Evolutionary conservation across 2,329 filamentous ascomycete genomes (phyloP).

Genomic region (Sporothrix pallida): DNA sequence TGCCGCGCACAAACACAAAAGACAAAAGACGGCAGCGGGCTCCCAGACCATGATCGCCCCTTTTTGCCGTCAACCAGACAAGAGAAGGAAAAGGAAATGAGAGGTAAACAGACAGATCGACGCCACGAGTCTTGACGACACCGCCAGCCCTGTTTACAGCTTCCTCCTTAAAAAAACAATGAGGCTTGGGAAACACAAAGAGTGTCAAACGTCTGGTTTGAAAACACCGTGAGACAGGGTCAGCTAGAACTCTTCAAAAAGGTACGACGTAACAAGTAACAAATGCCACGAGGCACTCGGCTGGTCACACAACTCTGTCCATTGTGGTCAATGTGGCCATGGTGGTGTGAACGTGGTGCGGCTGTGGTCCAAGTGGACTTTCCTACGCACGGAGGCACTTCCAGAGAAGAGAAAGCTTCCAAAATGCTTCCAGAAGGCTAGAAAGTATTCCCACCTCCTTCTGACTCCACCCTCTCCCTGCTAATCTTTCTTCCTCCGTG

Average conservation of each 20-base stretch:
- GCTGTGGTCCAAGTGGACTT: conserved; percentile 14
- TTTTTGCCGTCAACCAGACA: conserved; percentile 1
- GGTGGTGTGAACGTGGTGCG: conserved; percentile 7
- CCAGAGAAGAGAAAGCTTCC: conserved; percentile 1
- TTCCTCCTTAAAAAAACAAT: background rate
- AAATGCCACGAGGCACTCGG: background rate
- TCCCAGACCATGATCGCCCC: background rate
- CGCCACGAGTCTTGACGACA: background rate
- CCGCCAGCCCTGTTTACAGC: background rate
- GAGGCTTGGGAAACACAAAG: conserved; percentile 24
- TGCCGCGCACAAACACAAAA: conserved; percentile 13
- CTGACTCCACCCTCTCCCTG: background rate
- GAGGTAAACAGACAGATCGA: background rate
- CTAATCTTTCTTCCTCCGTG: background rate
- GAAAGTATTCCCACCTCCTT: background rate
- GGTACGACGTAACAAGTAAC: background rate
- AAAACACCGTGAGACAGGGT: conserved; percentile 6
- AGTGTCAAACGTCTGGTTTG: conserved; percentile 13
- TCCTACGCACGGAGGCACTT: conserved; percentile 7
- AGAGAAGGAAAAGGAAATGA: background rate
- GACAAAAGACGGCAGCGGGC: background rate
- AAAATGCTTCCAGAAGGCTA: conserved; percentile 26
- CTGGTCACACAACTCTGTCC: background rate
- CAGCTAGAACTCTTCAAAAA: background rate
- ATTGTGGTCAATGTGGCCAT: no score